Evolutionary conservation across 768 basidiomycete genomes (phyloP), one percentile per base, ranked within the genome.

Genomic region (Psilocybe subaeruginosa): DNA sequence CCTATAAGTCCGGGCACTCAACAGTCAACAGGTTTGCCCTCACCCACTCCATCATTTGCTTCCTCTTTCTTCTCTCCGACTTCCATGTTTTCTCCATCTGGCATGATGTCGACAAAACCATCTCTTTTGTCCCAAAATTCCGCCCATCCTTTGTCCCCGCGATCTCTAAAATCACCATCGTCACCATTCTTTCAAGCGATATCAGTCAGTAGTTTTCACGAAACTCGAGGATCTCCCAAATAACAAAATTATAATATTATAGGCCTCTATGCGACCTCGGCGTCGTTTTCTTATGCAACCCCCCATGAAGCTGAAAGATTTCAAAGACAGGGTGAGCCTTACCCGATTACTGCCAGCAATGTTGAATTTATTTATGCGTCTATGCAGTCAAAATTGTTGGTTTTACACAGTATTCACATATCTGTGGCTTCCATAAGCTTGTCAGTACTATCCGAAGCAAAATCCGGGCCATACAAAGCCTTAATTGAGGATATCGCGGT

Each of bases 261-360:
- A 85, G 84, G 79, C 81, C 12, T 81, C 84, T 1, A 80, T 83
- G 59, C 76, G 81, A 2, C 74, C 79, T 47, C 76, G 80, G 49
- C 78, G 80, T 63, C 77, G 74, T 56, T 66, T 70, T 52, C 66
- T 68, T 31, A 61, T 77, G 47, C 76, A 74, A 19, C 77, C 78
- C 35, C 69, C 76, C 58, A 64, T 69, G 31, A 81, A 76, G 61
- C 66, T 85, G 14, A 79, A 75, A 56, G 76, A 80, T 54, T 59
- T 67, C 29, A 73, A 73, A 59, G 74, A 78, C 61, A 69, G 73
- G 54, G 83, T 83, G 68, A 39, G 75, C 1, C n/a, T 53, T 17
- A 48, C 64, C 33, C 27, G 16, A 12, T 8, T 8, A 50, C 7
- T 3, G 56, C 56, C 30, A 19, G 0, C 59, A 8, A 9, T 2